Conservation (phyloP, 805 yeast species). For the Wickerhamiella australiensis region DNA sequence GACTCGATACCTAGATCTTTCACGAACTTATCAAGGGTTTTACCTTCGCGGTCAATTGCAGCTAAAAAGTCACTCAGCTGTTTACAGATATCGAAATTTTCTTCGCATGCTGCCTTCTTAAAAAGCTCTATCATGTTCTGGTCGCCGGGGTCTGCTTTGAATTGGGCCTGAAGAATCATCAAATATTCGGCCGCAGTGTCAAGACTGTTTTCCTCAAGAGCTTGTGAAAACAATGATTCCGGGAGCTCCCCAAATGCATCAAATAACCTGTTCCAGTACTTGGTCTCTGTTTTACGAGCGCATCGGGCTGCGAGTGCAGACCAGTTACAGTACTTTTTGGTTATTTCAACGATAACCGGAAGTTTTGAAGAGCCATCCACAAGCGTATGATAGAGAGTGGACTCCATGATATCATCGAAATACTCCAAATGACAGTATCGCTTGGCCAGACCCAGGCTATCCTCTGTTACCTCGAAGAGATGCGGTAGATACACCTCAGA, state of each 20-base stretch:
- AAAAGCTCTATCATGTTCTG: slow-evolving; percentile 25
- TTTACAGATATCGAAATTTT: slow-evolving; percentile 29
- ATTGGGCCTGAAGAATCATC: slow-evolving; percentile 29
- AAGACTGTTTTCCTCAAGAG: slow-evolving; percentile 27
- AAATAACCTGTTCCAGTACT: slow-evolving; percentile 38
- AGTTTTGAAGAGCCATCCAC: slow-evolving; percentile 19
- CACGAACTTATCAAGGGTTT: neutral
- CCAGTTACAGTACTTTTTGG: slow-evolving; percentile 29
- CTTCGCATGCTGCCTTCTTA: slow-evolving; percentile 26
- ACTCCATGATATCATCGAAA: slow-evolving; percentile 33
- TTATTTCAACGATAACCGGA: slow-evolving; percentile 22
- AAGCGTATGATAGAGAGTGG: slow-evolving; percentile 29
- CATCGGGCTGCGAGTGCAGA: slow-evolving; percentile 35
- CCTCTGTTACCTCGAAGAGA: slow-evolving; percentile 21
- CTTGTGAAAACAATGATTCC: slow-evolving; percentile 27
- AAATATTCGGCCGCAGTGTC: slow-evolving; percentile 33
- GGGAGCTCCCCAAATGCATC: slow-evolving; percentile 29
- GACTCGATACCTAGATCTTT: slow-evolving; percentile 10
- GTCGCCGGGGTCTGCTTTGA: slow-evolving; percentile 18
- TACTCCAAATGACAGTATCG: slow-evolving; percentile 28
- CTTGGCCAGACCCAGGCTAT: slow-evolving; percentile 23
- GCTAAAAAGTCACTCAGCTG: slow-evolving; percentile 31
- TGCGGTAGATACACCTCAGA: slow-evolving; percentile 28
- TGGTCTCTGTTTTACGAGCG: slow-evolving; percentile 46
- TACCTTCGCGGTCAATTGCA: slow-evolving; percentile 3